Percentiles rank a stretch among this genome's conserved stretches.
Conservation (phyloP, 208 protist genomes). For the Angomonas deanei region DNA sequence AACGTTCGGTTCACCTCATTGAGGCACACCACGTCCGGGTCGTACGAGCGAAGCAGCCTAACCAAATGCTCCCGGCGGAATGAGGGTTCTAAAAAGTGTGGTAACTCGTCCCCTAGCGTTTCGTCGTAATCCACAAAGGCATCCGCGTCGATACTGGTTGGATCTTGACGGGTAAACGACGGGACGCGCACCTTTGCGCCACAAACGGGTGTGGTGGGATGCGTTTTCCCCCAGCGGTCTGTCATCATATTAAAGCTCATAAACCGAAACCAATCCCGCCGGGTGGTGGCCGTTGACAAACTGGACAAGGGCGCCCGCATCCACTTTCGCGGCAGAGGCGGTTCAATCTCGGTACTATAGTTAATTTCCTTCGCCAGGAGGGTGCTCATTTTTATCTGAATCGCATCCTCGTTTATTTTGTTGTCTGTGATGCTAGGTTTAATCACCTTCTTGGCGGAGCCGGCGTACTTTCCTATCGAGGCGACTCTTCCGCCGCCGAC, state of each 20-base stretch:
- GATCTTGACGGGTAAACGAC: conserved; percentile 38
- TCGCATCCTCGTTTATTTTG: conserved; percentile 27
- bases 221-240: conserved; percentile 35
- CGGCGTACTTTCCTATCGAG: not conserved
- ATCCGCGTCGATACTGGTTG: conserved; percentile 7
- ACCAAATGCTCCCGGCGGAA: conserved; percentile 59
- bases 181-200: conserved; percentile 44
- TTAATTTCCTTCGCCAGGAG: conserved; percentile 23
- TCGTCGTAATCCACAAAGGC: conserved; percentile 53
- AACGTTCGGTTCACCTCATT: conserved; percentile 78
- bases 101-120: conserved; percentile 27
- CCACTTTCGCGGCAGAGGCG: conserved; percentile 52
- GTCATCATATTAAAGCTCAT: conserved; percentile 85
- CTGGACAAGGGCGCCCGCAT: conserved; percentile 52
- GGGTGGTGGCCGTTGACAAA: conserved; percentile 53
- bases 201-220: conserved; percentile 42
- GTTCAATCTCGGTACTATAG: conserved; percentile 17
- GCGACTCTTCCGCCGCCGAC: not conserved
- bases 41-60: conserved; percentile 53
- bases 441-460: not conserved
- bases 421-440: conserved; percentile 33
- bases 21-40: conserved; percentile 74
- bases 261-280: conserved; percentile 80
- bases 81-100: conserved; percentile 54
- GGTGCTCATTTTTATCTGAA: conserved; percentile 30